A percentile compares a stretch with the other conserved stretches of the same genome.
phyloP scores from a whole-genome alignment of 495 filamentous ascomycete species.

The Daldinia loculata region DNA sequence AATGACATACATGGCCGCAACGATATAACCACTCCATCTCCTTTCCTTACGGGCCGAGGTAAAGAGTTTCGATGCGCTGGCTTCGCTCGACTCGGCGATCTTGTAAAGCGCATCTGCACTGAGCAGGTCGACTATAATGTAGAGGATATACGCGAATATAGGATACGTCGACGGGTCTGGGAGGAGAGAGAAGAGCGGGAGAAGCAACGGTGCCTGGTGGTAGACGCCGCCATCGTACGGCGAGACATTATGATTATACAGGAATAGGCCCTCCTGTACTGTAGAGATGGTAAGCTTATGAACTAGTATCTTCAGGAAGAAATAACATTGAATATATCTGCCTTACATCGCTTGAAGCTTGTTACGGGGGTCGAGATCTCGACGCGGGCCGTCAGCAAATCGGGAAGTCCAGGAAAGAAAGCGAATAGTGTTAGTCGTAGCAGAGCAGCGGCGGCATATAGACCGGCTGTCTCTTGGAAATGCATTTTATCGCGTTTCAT shows the following conservation, averaged over 20 bases:
- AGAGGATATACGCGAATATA: constrained; percentile 81
- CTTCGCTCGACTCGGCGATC: constrained; percentile 85
- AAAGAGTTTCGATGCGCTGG: constrained; percentile 74
- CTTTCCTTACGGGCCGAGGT: constrained; percentile 80
- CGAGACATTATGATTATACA: constrained; percentile 95
- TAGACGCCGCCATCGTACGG: constrained; percentile 98
- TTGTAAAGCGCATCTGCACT: constrained; percentile 82
- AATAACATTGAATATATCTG: background rate
- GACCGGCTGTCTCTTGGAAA: constrained; percentile 69
- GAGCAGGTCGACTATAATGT: constrained; percentile 80
- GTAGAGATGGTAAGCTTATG: background rate
- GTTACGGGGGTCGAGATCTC: constrained; percentile 97
- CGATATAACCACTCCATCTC: constrained; percentile 75
- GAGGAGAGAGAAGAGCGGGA: constrained; percentile 88
- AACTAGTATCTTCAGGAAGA: background rate
- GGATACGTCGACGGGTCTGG: constrained; percentile 70
- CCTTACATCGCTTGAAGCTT: constrained; percentile 94
- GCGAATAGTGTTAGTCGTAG: constrained; percentile 83
- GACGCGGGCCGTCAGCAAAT: constrained; percentile 87
- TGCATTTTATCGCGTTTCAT: constrained; percentile 59
- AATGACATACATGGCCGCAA: constrained; percentile 77
- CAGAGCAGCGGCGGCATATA: constrained; percentile 79
- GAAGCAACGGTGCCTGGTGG: constrained; percentile 93
- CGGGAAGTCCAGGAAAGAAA: constrained; percentile 83
- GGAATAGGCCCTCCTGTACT: constrained; percentile 97